These are phyloP conservation scores for Trichocladium antarcticum DNA, from an alignment of 495 filamentous ascomycete species.

Conservation along the genomic window DNA sequence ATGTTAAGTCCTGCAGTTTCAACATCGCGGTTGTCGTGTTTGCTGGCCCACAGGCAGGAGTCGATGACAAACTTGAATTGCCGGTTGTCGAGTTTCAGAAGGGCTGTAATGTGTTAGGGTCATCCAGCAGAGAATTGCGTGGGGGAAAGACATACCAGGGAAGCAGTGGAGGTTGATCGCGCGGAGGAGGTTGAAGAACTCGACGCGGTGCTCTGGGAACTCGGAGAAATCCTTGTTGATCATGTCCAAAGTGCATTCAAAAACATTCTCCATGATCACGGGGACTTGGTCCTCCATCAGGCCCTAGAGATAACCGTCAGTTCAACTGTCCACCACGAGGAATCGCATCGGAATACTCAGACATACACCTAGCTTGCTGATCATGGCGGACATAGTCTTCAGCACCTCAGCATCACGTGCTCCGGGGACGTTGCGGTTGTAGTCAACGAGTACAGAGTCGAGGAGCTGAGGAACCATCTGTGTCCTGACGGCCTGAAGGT, in stretches of 20 bases:
- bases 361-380: conserved; percentile 88
- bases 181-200: conserved; percentile 93
- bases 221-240: conserved; percentile 99
- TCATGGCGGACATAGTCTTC: conserved; percentile 94
- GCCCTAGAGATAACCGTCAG: conserved; percentile 35
- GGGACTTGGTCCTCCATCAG: conserved; percentile 95
- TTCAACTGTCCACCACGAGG: background rate
- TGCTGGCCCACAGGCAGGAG: conserved; percentile 98
- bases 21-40: conserved; percentile 97
- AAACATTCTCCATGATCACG: conserved; percentile 95
- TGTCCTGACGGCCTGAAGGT: conserved; percentile 78
- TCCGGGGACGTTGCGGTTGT: conserved; percentile 92
- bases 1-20: conserved; percentile 96
- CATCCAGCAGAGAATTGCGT: background rate
- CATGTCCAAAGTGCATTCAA: conserved; percentile 98
- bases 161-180: conserved; percentile 97
- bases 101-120: conserved; percentile 34
- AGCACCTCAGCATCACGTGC: conserved; percentile 94
- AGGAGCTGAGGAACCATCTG: conserved; percentile 96
- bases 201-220: conserved; percentile 93
- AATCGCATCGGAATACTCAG: conserved; percentile 4
- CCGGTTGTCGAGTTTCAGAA: conserved; percentile 83
- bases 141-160: conserved; percentile 33
- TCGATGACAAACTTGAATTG: conserved; percentile 99
- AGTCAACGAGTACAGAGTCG: conserved; percentile 88